A percentile compares a stretch with the other conserved stretches of the same genome.
Evolutionary conservation across 768 basidiomycete genomes (phyloP).

Genomic region (Lyophyllum decastes): DNA sequence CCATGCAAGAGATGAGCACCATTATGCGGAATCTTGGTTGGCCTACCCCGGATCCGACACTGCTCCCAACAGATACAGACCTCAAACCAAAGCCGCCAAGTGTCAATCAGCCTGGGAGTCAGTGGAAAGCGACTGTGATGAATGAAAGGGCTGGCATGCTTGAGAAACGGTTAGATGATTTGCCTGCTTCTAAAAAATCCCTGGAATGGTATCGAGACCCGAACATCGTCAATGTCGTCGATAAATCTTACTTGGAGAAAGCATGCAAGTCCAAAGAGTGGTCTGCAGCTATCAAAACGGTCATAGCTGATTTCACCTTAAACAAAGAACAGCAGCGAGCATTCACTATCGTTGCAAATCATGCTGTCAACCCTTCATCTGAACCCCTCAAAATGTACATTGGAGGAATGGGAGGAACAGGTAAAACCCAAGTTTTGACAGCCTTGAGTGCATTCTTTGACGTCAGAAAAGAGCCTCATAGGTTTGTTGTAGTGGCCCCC

Average conservation of each 20-base stretch:
- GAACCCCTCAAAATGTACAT: constrained; percentile 30
- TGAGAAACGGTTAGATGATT: not conserved
- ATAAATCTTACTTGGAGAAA: not conserved
- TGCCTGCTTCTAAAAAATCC: not conserved
- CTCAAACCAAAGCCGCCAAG: not conserved
- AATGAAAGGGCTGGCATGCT: not conserved
- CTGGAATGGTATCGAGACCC: not conserved
- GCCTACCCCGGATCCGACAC: too few species aligned
- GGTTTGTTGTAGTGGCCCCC: constrained; percentile 16
- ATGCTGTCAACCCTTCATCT: constrained; percentile 1
- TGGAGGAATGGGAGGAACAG: constrained; percentile 33
- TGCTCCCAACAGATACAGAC: not conserved
- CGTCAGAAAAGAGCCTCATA: not conserved
- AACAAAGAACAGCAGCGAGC: constrained; percentile 13
- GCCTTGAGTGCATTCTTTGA: constrained; percentile 7
- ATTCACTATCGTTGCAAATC: constrained; percentile 20
- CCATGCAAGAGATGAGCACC: too few species aligned
- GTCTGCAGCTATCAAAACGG: not conserved
- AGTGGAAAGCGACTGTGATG: not conserved
- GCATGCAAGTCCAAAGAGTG: not conserved
- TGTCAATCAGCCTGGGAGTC: not conserved
- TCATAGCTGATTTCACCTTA: not conserved
- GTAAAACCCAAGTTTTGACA: constrained; percentile 30
- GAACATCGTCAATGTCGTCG: not conserved
- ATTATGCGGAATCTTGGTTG: too few species aligned